A percentile compares a stretch with the other conserved stretches of the same genome.
Conservation (phyloP, 331 rosid species). For the Acacia concinna region DNA sequence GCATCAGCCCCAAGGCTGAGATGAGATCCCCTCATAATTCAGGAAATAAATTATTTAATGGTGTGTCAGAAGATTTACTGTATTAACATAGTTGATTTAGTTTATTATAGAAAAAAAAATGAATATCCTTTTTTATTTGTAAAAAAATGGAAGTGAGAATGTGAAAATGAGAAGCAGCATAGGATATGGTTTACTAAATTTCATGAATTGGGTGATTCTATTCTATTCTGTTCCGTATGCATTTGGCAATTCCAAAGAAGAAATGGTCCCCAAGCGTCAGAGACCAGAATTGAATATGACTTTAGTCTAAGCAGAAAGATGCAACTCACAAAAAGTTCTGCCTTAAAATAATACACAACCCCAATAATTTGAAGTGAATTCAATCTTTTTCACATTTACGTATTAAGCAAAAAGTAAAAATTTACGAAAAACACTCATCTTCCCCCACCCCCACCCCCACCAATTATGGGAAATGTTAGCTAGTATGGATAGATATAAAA, state of each 20-base stretch:
- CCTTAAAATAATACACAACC: not conserved
- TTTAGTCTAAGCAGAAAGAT: not conserved
- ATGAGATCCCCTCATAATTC: not conserved
- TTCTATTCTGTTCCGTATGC: not conserved
- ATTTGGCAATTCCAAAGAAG: not conserved
- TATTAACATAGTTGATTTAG: not conserved
- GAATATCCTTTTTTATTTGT: not conserved
- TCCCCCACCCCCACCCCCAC: too few species aligned
- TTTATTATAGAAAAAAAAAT: not conserved
- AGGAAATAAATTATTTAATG: slow-evolving; percentile 1
- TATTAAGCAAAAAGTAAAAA: too few species aligned
- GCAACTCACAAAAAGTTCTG: not conserved
- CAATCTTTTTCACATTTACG: too few species aligned
- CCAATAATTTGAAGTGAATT: not conserved
- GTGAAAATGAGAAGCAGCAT: not conserved
- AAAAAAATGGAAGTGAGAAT: not conserved
- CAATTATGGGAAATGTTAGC: too few species aligned
- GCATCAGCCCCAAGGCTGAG: slow-evolving; percentile 46
- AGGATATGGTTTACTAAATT: not conserved
- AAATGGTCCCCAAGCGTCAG: not conserved
- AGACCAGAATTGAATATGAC: not conserved
- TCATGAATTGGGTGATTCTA: not conserved
- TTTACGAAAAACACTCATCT: too few species aligned
- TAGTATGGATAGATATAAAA: too few species aligned
- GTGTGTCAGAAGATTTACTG: not conserved